Base-by-base conservation (phyloP, 23 red algal genomes). In the Cyanidiococcus yangmingshanensis region DNA sequence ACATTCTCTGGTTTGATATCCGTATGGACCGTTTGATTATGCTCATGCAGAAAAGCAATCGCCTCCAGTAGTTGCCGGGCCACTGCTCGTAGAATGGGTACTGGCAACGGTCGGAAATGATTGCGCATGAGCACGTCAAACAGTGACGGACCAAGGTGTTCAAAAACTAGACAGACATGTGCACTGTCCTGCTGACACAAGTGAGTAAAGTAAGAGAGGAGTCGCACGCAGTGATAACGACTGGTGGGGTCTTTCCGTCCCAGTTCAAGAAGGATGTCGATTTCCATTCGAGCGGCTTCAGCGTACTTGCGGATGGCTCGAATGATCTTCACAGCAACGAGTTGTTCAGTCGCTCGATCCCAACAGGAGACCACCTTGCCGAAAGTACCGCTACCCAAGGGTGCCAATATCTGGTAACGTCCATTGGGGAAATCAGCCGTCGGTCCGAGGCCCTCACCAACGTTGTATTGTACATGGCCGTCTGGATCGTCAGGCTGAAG, bases 1-100 rank as follows among this genome's bases (percentile, higher is more conserved):
- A 95, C 78, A 68, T 95, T 95, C 75, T 95, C 91, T 30, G 86
- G 91, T 76, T 95, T 95, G 57, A 95, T 76, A 57, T 95, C 91
- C 27, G 91, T 95, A 41, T 95, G 91, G 39, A 95, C 88, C 27
- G 89, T 86, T 24, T 77, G 63, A 24, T 74, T 78, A 0, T 85
- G 75, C 37, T 79, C 82, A 54, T 95, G 91, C 32, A 95, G 71
- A 68, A 79, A 95, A 58, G 83, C 76, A 59, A 95, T 58, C 17
- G 81, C 91, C 50, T 82, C 77, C 54, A 95, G 50, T 38, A 89
- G 79, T 76, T 86, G 74, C 3, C 74, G 79, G 1, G 91, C 74
- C 1, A 95, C 39, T 26, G 75, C 74, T 38, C 84, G 83, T 57
- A 89, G 77, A 16, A 85, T 68, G 16, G 76, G 40, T 32, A 89